Conservation (phyloP, 2,329 filamentous ascomycete genomes). For the Acephala macrosclerotiorum region DNA sequence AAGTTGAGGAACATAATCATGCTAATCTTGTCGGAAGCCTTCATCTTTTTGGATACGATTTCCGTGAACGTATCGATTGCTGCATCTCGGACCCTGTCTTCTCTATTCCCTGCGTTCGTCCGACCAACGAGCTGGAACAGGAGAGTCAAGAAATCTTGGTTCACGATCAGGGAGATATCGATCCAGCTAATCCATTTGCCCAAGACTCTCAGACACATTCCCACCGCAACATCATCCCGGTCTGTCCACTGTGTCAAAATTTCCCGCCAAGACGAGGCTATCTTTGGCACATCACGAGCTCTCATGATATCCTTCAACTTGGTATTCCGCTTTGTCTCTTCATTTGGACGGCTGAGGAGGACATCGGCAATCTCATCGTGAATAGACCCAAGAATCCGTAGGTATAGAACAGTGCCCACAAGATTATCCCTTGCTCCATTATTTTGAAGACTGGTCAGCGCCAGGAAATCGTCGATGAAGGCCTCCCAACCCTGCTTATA, state of each 20-base stretch:
- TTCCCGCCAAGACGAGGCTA: slow-evolving; percentile 90
- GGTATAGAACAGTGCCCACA: slow-evolving; percentile 82
- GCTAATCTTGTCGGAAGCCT: slow-evolving; percentile 88
- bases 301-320: slow-evolving; percentile 91
- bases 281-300: slow-evolving; percentile 85
- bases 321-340: slow-evolving; percentile 84
- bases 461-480: slow-evolving; percentile 90
- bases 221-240: slow-evolving; percentile 75
- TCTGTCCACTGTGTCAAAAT: slow-evolving; percentile 77
- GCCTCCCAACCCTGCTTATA: slow-evolving; percentile 87
- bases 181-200: slow-evolving; percentile 99
- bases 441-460: slow-evolving; percentile 71
- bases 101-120: slow-evolving; percentile 62
- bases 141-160: slow-evolving; percentile 83
- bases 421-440: slow-evolving; percentile 72
- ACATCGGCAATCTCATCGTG: slow-evolving; percentile 98
- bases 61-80: slow-evolving; percentile 96
- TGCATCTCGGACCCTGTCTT: slow-evolving; percentile 86
- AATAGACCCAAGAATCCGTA: slow-evolving; percentile 86
- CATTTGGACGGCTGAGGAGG: slow-evolving; percentile 77
- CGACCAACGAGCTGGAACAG: slow-evolving; percentile 89
- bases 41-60: slow-evolving; percentile 98
- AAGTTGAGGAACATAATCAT: slow-evolving; percentile 93
- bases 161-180: slow-evolving; percentile 92
- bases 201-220: slow-evolving; percentile 90